A percentile compares a stretch with the other conserved stretches of the same genome.
Evolutionary conservation across 495 filamentous ascomycete genomes (phyloP).

Genomic region (Podospora bellae-mahoneyi): DNA sequence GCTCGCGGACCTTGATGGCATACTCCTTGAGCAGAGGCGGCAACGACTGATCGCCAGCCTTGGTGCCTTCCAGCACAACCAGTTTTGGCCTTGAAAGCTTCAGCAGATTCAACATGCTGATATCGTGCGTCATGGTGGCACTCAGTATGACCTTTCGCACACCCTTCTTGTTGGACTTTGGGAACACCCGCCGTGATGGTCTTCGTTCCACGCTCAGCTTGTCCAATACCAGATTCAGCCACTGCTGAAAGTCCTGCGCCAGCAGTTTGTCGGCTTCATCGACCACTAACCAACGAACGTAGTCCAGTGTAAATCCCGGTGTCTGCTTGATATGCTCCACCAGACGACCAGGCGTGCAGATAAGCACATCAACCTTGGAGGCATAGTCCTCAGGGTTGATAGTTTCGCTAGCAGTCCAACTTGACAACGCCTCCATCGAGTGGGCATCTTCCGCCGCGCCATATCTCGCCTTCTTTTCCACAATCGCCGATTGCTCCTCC

Average conservation of each 20-base stretch:
- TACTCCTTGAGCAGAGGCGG: slow-evolving; percentile 69
- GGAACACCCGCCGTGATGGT: slow-evolving; percentile 44
- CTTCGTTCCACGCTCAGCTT: slow-evolving; percentile 46
- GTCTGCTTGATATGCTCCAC: slow-evolving; percentile 88
- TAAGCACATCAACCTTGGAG: slow-evolving; percentile 68
- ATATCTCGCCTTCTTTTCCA: slow-evolving; percentile 56
- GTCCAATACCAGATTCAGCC: slow-evolving; percentile 70
- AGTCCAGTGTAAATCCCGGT: slow-evolving; percentile 68
- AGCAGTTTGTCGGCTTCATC: slow-evolving; percentile 93
- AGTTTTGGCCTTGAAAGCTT: slow-evolving; percentile 71
- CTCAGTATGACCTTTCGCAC: slow-evolving; percentile 76
- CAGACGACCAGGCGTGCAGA: slow-evolving; percentile 87
- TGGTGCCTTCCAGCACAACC: slow-evolving; percentile 62
- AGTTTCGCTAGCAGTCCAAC: slow-evolving; percentile 58
- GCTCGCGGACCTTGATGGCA: slow-evolving; percentile 70
- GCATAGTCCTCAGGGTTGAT: slow-evolving; percentile 45
- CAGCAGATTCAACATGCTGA: slow-evolving; percentile 71
- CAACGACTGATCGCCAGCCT: slow-evolving; percentile 51
- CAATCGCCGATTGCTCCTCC: slow-evolving; percentile 66
- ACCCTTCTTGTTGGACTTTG: slow-evolving; percentile 45
- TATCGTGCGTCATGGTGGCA: slow-evolving; percentile 89
- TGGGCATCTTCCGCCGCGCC: slow-evolving; percentile 27
- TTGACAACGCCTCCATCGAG: slow-evolving; percentile 40
- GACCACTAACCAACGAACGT: slow-evolving; percentile 81
- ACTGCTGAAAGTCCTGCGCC: slow-evolving; percentile 89